Base-by-base conservation (phyloP, 2,329 filamentous ascomycete species). In the Cercospora brassicicola region DNA sequence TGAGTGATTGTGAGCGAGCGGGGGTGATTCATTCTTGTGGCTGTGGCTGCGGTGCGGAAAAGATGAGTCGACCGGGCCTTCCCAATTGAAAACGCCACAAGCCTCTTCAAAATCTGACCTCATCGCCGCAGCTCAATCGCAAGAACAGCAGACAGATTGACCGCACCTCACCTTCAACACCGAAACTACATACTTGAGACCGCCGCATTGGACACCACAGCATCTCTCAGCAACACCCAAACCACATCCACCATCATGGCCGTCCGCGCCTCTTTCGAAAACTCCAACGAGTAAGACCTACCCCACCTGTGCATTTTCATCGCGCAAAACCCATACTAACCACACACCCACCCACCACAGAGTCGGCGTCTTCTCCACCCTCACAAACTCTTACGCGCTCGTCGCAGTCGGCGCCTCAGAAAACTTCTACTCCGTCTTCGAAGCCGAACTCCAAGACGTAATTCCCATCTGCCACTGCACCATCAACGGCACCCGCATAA, bases 361-460 rank as follows among this genome's bases (percentile, higher is more conserved):
- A 84, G 92, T 99, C 79, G 95, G 95, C 80, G 95, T 98, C 79
- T 99, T 99, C 82, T 84, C 94, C 69, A 97, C 93, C 70, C 91
- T 99, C 79, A 99, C 95, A 75, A 99, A 99, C 84, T 94, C 93
- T 69, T 99, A 97, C 82, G 93, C 94, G 76, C 87, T 99, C 76
- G 93, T 97, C 76, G 94, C 94, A 73, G 89, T 97, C 73, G 95
- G 95, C 78, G 94, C 92, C 76, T 97, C 93, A 78, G 94, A 97
- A 86, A 98, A 98, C 88, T 99, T 99, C 83, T 98, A 98, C 89
- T 93, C 92, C 85, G 88, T 98, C 80, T 98, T 99, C 84, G 95
- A 99, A 86, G 90, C 94, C 71, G 95, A 99, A 85, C 87, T 99
- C 70, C 93, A 96, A 85, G 95, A 98, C 84, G 89, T 97, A 71